Base-by-base conservation (phyloP, 768 basidiomycete genomes). In the Kwoniella dendrophila region DNA sequence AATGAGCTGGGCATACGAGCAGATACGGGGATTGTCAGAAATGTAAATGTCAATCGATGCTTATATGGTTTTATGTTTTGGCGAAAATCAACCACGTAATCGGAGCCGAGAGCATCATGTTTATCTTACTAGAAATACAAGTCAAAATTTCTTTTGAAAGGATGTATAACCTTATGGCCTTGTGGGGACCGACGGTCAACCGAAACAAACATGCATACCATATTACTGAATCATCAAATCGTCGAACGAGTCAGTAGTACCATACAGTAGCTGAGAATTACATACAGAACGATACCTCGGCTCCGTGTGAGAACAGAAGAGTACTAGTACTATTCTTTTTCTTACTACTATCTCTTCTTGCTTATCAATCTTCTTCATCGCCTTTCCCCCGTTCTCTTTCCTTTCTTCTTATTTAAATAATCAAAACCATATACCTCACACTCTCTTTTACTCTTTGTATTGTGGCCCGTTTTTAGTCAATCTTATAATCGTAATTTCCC, bases 181-280 rank as follows among this genome's bases (percentile, higher is more conserved):
- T 51, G 18, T 29, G 49, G 43, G 43, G 43, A 44, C 43, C 43
- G 43, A 44, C 43, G 43, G 43, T 22, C 43, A 44, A 44, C 43
- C 20, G 16, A 40, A 16, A 40, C 38, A 40, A 14, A 40, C 38
- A 40, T 40, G 12, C 38, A n/a, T 44, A 24, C 43, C 20, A 18
- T 18, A 0, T 44, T 22, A 20, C 24, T 24, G n/a, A 43, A 44
- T 20, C 43, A 22, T 20, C n/a, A n/a, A 38, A 8, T 38, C 36
- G 36, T 38, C 14, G 20, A 44, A 20, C 43, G 43, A 18, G 11
- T 20, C 24, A 18, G n/a, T n/a, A n/a, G n/a, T n/a, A n/a, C n/a
- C n/a, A n/a, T n/a, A n/a, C n/a, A n/a, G n/a, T n/a, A n/a, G n/a
- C n/a, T n/a, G n/a, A n/a, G n/a, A n/a, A n/a, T n/a, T n/a, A n/a